phyloP scores from a whole-genome alignment of 768 basidiomycete species.

The Cubamyces lactineus region DNA sequence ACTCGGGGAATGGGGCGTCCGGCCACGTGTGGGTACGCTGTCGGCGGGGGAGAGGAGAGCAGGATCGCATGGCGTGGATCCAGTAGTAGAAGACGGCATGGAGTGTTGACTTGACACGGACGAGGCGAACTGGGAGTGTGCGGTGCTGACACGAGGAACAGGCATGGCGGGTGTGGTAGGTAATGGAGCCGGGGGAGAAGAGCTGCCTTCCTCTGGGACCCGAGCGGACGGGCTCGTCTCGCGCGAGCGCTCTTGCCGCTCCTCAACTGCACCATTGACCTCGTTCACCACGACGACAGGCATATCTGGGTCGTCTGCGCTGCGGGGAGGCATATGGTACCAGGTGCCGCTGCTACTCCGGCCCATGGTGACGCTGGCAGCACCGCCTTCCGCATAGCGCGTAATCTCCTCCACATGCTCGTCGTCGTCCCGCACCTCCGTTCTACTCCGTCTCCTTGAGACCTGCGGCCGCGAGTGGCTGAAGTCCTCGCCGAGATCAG shows the following conservation, averaged over 20 bases:
- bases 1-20: conserved; percentile 25
- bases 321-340: conserved; percentile 14
- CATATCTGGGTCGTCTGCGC: conserved; percentile 13
- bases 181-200: conserved; percentile 13
- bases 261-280: conserved; percentile 36
- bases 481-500: conserved; percentile 58
- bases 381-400: conserved; percentile 31
- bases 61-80: conserved; percentile 18
- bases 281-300: conserved; percentile 42
- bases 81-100: conserved; percentile 20
- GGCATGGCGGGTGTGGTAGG: conserved; percentile 27
- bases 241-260: conserved; percentile 36
- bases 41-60: conserved; percentile 32
- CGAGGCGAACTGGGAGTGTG: conserved; percentile 40
- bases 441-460: conserved; percentile 8
- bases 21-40: conserved; percentile 24
- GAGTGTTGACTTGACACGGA: conserved; percentile 26
- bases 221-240: conserved; percentile 23
- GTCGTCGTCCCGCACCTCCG: conserved; percentile 24
- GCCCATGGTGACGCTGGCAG: conserved; percentile 29
- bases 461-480: conserved; percentile 11
- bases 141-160: conserved; percentile 32
- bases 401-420: conserved; percentile 11
- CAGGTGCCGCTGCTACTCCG: conserved; percentile 27
- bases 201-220: conserved; percentile 5